Conservation (phyloP, 2,329 filamentous ascomycete genomes). For the Neurospora crassa region DNA sequence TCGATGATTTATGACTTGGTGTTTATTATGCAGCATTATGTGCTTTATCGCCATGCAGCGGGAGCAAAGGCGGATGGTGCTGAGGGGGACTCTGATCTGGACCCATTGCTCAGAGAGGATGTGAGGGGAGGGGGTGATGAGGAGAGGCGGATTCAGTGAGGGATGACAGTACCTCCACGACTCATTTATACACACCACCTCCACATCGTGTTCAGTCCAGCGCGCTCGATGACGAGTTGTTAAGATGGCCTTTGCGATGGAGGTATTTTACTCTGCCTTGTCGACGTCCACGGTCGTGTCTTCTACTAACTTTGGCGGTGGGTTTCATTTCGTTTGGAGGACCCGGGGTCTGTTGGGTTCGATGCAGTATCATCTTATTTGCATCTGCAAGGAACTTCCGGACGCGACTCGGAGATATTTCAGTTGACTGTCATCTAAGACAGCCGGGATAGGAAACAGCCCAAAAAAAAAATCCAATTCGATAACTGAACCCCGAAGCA, state of each 20-base stretch:
- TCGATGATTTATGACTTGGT: conserved; percentile 78
- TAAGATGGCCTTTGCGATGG: not conserved
- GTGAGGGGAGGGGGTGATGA: conserved; percentile 17
- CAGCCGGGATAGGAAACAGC: not conserved
- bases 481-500: not conserved
- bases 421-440: not conserved
- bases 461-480: not conserved
- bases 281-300: not conserved
- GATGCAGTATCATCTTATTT: not conserved
- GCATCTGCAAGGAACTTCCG: not conserved
- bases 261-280: not conserved
- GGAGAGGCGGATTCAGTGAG: conserved; percentile 14
- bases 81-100: not conserved
- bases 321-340: not conserved
- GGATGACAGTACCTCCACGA: not conserved
- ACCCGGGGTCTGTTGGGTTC: not conserved
- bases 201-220: not conserved
- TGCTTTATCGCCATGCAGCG: conserved; percentile 50
- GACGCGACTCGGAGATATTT: not conserved
- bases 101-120: conserved; percentile 26
- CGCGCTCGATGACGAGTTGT: not conserved
- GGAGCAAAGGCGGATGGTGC: conserved; percentile 20
- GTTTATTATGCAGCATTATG: conserved; percentile 83
- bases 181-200: not conserved
- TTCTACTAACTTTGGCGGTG: not conserved